Conservation (phyloP, 805 yeast genomes). For the Monosporozyma solicola region DNA sequence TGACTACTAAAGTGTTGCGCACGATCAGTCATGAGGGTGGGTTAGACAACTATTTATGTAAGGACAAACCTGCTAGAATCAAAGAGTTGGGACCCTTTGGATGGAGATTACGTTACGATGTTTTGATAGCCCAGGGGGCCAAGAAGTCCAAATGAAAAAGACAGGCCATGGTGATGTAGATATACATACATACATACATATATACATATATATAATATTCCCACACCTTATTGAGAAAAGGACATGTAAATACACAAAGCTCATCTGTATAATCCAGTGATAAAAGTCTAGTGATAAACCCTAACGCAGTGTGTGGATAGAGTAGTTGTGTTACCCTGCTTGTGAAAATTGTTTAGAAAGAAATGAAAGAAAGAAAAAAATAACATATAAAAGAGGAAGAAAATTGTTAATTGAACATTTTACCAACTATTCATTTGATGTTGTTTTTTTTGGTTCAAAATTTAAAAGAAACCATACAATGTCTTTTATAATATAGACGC, state of each 20-base stretch:
- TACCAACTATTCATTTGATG: background rate
- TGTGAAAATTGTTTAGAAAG: background rate
- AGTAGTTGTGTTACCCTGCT: background rate
- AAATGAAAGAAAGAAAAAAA: background rate
- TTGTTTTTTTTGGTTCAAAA: background rate
- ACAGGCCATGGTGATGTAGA: no score
- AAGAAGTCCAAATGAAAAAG: background rate
- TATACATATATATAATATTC: slow-evolving; percentile 16
- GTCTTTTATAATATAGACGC: slow-evolving; percentile 55
- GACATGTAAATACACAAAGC: background rate
- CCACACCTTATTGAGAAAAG: background rate
- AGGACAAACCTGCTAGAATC: slow-evolving; percentile 80
- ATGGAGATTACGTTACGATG: slow-evolving; percentile 78
- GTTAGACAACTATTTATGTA: slow-evolving; percentile 74
- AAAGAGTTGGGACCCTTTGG: slow-evolving; percentile 91
- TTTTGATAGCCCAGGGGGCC: slow-evolving; percentile 33
- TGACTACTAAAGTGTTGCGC: slow-evolving; percentile 72
- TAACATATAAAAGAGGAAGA: background rate
- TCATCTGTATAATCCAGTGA: background rate
- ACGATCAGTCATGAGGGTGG: slow-evolving; percentile 95
- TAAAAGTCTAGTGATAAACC: background rate
- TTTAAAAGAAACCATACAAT: slow-evolving; percentile 28
- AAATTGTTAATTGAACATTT: background rate
- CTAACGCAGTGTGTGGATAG: background rate
- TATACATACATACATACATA: background rate